Base-by-base conservation (phyloP, 2,329 filamentous ascomycete genomes). In the Neocatenulostroma microsporum region DNA sequence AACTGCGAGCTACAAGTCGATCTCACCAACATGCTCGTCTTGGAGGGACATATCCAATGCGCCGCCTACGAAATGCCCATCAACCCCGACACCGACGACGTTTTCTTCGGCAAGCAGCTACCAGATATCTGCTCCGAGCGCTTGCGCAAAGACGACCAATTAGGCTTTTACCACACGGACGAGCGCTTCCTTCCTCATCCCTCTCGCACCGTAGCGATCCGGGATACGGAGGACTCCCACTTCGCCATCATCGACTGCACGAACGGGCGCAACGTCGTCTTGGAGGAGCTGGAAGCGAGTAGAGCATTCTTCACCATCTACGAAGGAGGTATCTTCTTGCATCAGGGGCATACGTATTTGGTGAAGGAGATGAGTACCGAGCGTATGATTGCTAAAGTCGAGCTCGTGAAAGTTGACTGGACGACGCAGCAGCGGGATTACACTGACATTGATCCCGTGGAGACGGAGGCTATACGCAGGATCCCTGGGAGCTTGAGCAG, bases 281-380 rank as follows among this genome's bases (percentile, higher is more conserved):
- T 98, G 2, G 91, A 98, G 66, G 88, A 96, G 62, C 73, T 98
- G n/a, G 91, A 96, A 62, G 85, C 87, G 2, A 91, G 84, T 2
- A 78, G 91, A n/a, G 89, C 89, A 1, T 89, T 86, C 48, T 96
- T 94, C 62, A 94, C 87, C 1, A 75, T 98, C 41, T 98, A 98
- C 60, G 89, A 96, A 58, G 91, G 91, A 10, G 91, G 86, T 29
- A 95, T 98, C 44, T 98, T 94, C 64, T 70, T 98, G 4, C 91
- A 98, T 53, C 91, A 98, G 63, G 91, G 91, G n/a, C 78, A 79
- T 45, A 89, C 82, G 1, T 98, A 94, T 55, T 73, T 96, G 2
- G 84, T 98, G 35, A 83, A 86, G 49, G 87, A 96, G 50, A 88
- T 96, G 54, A 76, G 76, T 44, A 81, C 84, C 1, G 84, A 91